Evolutionary conservation across 2,329 filamentous ascomycete genomes (phyloP), one percentile per base, ranked within the genome.

Genomic region (Clarireedia sp.): DNA sequence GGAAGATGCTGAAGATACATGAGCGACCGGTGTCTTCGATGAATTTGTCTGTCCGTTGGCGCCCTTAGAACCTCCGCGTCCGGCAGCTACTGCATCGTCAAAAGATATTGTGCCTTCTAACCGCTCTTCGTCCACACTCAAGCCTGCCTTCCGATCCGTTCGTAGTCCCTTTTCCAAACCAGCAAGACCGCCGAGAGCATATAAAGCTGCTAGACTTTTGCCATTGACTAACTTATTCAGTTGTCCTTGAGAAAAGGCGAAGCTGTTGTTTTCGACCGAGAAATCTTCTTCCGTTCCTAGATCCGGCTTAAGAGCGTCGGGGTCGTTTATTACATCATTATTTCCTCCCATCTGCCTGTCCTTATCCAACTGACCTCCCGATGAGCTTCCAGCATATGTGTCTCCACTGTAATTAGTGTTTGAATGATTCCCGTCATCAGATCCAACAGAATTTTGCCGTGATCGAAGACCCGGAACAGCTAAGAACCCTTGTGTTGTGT

Each of bases 161-260:
- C 83, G 76, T 9, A 94, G 68, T 1, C 89, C 89, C 66, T 84
- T 89, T 65, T 89, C 87, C 19, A 94, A 68, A 2, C 89, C 89
- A 8, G 72, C 73, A 5, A 92, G 68, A 48, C 89, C 89, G 54
- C 89, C 89, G 2, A 94, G 70, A 5, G 86, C 86, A 62, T 86
- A 82, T 59, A 91, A 90, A 4, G 87, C 88, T 24, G 80, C 75
- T 58, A 88, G 74, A 63, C 79, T 90, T 71, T 94, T 94, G 0
- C 89, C 88, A 60, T 91, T 91, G 51, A 90, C 75, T 6, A 94
- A 73, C 71, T 92, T 92, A 59, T 81, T 83, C 63, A 89, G 72
- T 63, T 88, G 86, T 23, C 87, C 88, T 10, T 85, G 85, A 0
- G 83, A 80, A 64, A 85, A 90, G 8, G 85, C 87, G 63, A 90